Evolutionary conservation across 805 yeast species (phyloP), one percentile per base, ranked within the genome.

Genomic region (Maudiozyma barnettii): DNA sequence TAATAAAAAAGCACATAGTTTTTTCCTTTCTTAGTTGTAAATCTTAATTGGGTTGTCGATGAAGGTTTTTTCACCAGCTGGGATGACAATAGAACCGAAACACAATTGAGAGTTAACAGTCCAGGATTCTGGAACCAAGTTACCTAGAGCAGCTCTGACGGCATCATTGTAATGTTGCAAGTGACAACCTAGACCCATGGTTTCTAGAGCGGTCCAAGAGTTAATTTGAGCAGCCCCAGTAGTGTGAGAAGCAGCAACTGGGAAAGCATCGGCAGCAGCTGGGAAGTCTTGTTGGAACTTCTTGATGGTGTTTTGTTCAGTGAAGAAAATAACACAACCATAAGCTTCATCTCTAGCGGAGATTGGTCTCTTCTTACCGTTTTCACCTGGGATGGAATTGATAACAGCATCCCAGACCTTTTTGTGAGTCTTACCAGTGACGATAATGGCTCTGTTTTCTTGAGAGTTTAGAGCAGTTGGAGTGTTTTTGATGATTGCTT

Each of bases 391-490:
- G 43, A 69, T 60, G 42, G 68, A 59, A 19, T 63, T 63, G 47
- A 62, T 64, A 29, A 72, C 75, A 20, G 65, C 50, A 46, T 62
- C 62, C 80, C 80, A 76, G 18, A 74, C 69, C 45, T 64, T 54
- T 48, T 66, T 69, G 66, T 73, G 78, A 44, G 70, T 54, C 2
- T 59, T 70, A 49, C 77, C 78, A 42, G 72, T 69, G 43, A 76
- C 40, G 49, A 76, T 67, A 22, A 74, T 57, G 21, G 79, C 79
- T 41, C 79, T 69, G 36, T 39, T 30, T 13, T 41, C 22, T 60
- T 76, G 80, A 43, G 73, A 70, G 67, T 76, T 76, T 70, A 74
- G 75, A 29, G 75, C 59, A 18, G 77, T 70, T 57, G 80, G 80
- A 8, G 76, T 72, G 54, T 71, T 60, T 59, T 71, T 73, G 44